phyloP scores from a whole-genome alignment of 768 basidiomycete species.

The Lactarius hatsudake region DNA sequence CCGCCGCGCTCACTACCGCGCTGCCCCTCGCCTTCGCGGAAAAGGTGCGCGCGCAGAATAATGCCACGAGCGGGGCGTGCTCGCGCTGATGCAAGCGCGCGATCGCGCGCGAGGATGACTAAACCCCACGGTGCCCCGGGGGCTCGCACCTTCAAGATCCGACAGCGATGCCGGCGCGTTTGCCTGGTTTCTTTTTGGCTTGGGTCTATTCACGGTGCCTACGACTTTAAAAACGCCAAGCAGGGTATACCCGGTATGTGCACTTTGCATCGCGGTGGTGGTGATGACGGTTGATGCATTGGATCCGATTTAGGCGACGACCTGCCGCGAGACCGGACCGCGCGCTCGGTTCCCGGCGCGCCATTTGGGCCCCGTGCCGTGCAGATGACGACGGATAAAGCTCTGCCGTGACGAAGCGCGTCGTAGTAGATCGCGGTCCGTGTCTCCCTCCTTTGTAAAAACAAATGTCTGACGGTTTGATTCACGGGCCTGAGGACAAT shows the following conservation, averaged over 20 bases:
- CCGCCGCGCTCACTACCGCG: constrained; percentile 46
- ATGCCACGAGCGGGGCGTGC: constrained; percentile 49
- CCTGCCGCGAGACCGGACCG: constrained; percentile 90
- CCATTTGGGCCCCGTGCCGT: constrained; percentile 75
- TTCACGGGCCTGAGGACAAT: constrained; percentile 35
- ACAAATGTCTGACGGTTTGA: neutral
- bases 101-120: constrained; percentile 34
- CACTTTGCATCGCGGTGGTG: neutral
- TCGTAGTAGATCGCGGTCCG: constrained; percentile 69
- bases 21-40: neutral
- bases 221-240: neutral
- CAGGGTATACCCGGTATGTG: constrained; percentile 59
- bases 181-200: constrained; percentile 88
- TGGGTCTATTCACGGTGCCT: neutral
- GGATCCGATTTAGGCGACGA: constrained; percentile 67
- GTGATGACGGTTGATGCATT: neutral
- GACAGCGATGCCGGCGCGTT: constrained; percentile 73
- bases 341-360: constrained; percentile 77
- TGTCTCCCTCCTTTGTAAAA: neutral
- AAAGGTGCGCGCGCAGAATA: too few relatives aligned
- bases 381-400: constrained; percentile 99
- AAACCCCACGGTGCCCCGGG: too few relatives aligned
- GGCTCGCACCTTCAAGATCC: too few relatives aligned
- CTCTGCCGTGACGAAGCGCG: constrained; percentile 81
- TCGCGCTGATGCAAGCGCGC: constrained; percentile 53